Conservation (phyloP, 305 asterid species). For the Solanum hybrid region DNA sequence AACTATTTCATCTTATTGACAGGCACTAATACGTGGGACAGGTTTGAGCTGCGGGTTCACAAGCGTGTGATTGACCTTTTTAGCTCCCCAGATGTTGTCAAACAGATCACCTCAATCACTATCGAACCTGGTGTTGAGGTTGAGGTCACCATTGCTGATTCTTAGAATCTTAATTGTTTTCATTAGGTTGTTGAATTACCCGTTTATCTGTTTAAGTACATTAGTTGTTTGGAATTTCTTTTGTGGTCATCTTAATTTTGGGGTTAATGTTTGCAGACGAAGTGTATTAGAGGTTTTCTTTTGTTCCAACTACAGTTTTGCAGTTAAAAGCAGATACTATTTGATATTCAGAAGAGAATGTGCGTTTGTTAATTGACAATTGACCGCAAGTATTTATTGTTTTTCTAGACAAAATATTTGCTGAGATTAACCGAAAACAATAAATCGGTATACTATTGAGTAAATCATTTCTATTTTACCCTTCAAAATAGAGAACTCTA, state of each 20-base stretch:
- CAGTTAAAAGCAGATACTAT: background rate
- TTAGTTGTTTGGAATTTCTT: background rate
- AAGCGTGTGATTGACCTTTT: conserved; percentile 24
- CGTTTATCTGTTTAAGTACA: background rate
- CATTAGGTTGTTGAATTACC: conserved; percentile 15
- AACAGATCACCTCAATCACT: conserved; percentile 20
- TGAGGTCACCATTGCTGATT: conserved; percentile 64
- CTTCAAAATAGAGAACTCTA: too few species aligned
- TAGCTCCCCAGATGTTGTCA: conserved; percentile 21
- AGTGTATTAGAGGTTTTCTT: background rate
- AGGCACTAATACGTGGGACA: conserved; percentile 25
- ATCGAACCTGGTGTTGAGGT: conserved; percentile 80
- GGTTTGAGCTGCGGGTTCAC: conserved; percentile 23
- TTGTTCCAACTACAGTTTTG: background rate
- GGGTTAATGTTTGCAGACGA: background rate
- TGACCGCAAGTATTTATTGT: background rate
- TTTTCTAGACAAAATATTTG: background rate
- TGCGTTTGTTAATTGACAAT: background rate
- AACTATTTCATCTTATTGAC: background rate
- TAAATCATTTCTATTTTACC: too few species aligned
- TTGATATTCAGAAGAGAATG: background rate
- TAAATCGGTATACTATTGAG: background rate
- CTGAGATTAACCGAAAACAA: background rate
- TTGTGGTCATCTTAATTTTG: background rate
- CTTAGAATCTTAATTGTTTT: background rate